A percentile compares a stretch with the other conserved stretches of the same genome.
Conservation (phyloP, 1,284 basidiomycete genomes). For the Heterobasidion irregulare region DNA sequence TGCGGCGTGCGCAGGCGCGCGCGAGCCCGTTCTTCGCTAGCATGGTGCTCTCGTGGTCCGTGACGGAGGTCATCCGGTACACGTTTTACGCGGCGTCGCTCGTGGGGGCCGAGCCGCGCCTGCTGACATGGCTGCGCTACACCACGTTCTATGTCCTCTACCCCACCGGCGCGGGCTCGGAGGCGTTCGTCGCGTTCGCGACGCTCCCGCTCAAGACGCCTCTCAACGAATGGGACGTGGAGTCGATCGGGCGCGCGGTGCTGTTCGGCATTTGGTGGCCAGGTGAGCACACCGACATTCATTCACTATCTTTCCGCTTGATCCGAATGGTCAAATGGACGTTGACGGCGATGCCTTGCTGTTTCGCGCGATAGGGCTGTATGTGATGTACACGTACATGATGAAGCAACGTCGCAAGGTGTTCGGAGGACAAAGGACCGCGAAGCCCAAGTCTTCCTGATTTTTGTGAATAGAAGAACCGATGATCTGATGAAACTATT, state of each 20-base stretch:
- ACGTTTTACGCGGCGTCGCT: conserved; percentile 80
- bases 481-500: too few species aligned
- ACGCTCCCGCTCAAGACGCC: conserved; percentile 44
- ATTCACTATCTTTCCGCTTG: neutral
- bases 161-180: conserved; percentile 85
- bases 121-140: conserved; percentile 67
- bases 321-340: neutral
- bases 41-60: conserved; percentile 92
- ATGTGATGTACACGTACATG: conserved; percentile 89
- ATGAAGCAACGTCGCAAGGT: conserved; percentile 76
- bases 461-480: too few species aligned
- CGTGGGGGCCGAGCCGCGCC: conserved; percentile 36
- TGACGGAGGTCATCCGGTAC: conserved; percentile 92
- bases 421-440: conserved; percentile 34
- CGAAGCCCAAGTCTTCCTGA: conserved; percentile 23
- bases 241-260: conserved; percentile 47
- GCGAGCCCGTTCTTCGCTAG: conserved; percentile 78
- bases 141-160: conserved; percentile 92
- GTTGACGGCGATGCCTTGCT: conserved; percentile 4
- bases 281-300: conserved; percentile 34
- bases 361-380: conserved; percentile 49
- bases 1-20: conserved; percentile 43
- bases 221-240: conserved; percentile 33
- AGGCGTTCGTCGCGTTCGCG: conserved; percentile 79
- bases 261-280: conserved; percentile 91